Evolutionary conservation across 805 yeast species (phyloP).

Genomic region (Gaillardinia entomophila): DNA sequence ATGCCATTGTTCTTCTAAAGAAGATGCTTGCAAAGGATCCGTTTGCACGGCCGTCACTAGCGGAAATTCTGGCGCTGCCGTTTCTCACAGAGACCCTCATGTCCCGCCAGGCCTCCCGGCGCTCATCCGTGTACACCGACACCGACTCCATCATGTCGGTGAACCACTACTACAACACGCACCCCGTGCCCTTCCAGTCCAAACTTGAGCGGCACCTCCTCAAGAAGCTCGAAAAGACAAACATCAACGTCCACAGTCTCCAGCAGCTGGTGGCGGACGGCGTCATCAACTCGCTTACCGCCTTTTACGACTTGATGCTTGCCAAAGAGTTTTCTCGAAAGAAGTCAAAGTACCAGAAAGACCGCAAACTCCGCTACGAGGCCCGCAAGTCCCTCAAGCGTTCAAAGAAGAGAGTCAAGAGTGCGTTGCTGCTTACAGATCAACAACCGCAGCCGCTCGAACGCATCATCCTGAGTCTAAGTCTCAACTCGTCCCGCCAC

Average conservation of each 20-base stretch:
- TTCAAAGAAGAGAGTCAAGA: constrained; percentile 29
- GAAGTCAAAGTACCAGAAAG: constrained; percentile 22
- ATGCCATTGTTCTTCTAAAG: constrained; percentile 46
- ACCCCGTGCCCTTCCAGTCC: constrained; percentile 45
- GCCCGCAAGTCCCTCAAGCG: constrained; percentile 25
- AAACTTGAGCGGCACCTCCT: constrained; percentile 58
- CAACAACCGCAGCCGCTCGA: constrained; percentile 32
- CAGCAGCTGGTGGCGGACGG: constrained; percentile 51
- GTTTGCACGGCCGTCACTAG: constrained; percentile 45
- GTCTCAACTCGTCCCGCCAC: constrained; percentile 22
- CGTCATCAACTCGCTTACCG: constrained; percentile 68
- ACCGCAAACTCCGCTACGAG: constrained; percentile 24
- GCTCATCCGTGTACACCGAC: constrained; percentile 17
- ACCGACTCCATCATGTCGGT: constrained; percentile 34
- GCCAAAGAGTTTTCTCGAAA: constrained; percentile 43
- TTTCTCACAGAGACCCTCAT: constrained; percentile 23
- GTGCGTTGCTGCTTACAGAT: constrained; percentile 31
- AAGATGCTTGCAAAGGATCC: constrained; percentile 65
- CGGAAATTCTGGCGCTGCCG: constrained; percentile 31
- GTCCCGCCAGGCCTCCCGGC: constrained; percentile 15
- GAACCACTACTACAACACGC: constrained; percentile 29
- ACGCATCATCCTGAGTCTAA: constrained; percentile 29
- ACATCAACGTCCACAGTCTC: constrained; percentile 59
- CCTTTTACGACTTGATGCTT: constrained; percentile 64
- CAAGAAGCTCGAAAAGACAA: constrained; percentile 51